Base-by-base conservation (phyloP, 2,329 filamentous ascomycete species). In the Beauveria bassiana region DNA sequence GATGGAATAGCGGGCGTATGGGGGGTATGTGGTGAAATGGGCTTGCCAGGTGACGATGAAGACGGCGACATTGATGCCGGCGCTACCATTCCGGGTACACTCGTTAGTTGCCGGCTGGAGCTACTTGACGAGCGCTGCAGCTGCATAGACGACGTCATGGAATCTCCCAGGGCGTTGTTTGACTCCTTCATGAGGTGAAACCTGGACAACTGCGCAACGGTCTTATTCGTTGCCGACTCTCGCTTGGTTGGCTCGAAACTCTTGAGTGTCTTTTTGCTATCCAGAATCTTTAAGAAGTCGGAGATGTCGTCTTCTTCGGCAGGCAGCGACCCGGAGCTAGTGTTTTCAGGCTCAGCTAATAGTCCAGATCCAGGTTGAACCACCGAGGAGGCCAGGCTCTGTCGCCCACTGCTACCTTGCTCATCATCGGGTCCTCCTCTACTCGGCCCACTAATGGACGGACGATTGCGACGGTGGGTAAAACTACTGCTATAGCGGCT, bases 1-100 rank as follows among this genome's bases (percentile, higher is more conserved):
- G 93, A 97, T 22, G 93, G 93, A 31, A 98, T 91, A 12, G 93
- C 92, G 4, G 95, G 95, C 0, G 92, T 96, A 70, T 98, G 93
- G 1, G 93, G 91, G 0, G 91, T 96, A 70, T 93, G 91, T 10
- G 90, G 92, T 3, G 91, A 96, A 20, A 96, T 83, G 0, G 92
- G 91, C 69, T 96, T 96, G 61, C 89, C 91, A 1, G 93, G 93
- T 10, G 93, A 97, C 0, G 92, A 97, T 1, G 92, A 93, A 1
- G 91, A 93, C 12, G 88, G 87, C 4, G 93, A 97, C 65, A 91
- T 80, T 0, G 90, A 91, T 5, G 88, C 88, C 1, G 92, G 81
- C 59, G 90, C 88, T 16, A 76, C 74, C 72, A 92, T 90, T 63
- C 88, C 80, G 3, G 84, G 82, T 3, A 86, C 80, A 64, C 84